Evolutionary conservation across 495 filamentous ascomycete genomes (phyloP).

Genomic region (Penicillium goetzii): DNA sequence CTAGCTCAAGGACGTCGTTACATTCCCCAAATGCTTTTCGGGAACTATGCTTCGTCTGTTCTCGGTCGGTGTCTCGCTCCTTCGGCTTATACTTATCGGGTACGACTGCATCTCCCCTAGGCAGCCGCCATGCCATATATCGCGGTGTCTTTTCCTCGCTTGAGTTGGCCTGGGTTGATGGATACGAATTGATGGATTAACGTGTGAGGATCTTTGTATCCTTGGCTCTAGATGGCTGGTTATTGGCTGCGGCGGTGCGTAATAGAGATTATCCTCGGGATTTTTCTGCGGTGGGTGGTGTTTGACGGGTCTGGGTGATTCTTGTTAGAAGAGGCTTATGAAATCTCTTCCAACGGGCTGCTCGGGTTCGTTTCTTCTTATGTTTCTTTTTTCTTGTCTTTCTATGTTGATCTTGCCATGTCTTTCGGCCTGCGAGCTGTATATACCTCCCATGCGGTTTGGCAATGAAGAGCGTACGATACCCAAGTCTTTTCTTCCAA

Average conservation of each 20-base stretch:
- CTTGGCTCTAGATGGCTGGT: constrained; percentile 25
- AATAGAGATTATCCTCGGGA: constrained; percentile 26
- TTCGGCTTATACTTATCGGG: constrained; percentile 11
- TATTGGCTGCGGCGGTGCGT: constrained; percentile 18
- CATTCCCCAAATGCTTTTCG: constrained; percentile 8
- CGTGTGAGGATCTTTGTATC: constrained; percentile 19
- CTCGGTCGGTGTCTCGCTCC: neutral
- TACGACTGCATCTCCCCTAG: constrained; percentile 2
- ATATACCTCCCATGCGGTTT: constrained; percentile 50
- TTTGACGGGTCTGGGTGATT: constrained; percentile 13
- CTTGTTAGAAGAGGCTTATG: constrained; percentile 20
- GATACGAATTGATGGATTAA: constrained; percentile 22
- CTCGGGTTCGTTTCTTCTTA: constrained; percentile 17
- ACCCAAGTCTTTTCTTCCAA: constrained; percentile 25
- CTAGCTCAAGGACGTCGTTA: constrained; percentile 22
- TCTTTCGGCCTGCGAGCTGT: constrained; percentile 46
- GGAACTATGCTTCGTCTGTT: neutral
- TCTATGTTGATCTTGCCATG: constrained; percentile 43
- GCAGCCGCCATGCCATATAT: constrained; percentile 15
- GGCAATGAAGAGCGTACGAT: constrained; percentile 51
- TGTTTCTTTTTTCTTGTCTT: constrained; percentile 27
- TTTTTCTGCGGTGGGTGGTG: constrained; percentile 14
- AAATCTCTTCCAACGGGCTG: constrained; percentile 22
- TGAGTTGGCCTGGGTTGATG: constrained; percentile 15
- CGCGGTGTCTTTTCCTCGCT: constrained; percentile 14